Percentiles rank a stretch among this genome's conserved stretches.
Conservation (phyloP, 208 protist species). For the Eutreptiella sp. region DNA sequence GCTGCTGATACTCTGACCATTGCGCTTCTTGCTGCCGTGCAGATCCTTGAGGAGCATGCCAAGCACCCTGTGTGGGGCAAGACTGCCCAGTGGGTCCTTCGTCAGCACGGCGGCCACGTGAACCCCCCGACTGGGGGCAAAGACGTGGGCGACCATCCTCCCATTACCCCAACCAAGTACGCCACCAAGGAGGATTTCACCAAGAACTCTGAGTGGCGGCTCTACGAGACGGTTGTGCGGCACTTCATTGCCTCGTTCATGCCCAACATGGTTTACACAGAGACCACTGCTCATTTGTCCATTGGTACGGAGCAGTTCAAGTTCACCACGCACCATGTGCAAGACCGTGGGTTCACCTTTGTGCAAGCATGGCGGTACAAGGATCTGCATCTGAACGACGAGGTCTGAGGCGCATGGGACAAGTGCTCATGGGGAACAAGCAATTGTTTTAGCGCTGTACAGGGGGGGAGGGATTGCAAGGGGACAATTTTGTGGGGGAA, state of each 20-base stretch:
- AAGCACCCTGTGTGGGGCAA: conserved; percentile 23
- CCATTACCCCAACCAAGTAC: conserved; percentile 27
- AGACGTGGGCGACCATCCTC: conserved; percentile 30
- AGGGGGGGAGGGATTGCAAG: too few species aligned
- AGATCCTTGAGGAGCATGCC: conserved; percentile 19
- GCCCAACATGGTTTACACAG: background rate
- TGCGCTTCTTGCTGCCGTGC: too few species aligned
- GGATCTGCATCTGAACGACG: too few species aligned
- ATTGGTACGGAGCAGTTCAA: conserved; percentile 21
- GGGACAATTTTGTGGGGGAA: too few species aligned
- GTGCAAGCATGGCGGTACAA: too few species aligned
- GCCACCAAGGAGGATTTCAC: conserved; percentile 1
- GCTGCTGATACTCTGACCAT: too few species aligned
- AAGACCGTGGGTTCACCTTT: conserved; percentile 9
- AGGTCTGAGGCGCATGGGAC: too few species aligned
- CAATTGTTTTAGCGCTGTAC: too few species aligned
- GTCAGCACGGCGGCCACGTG: conserved; percentile 1
- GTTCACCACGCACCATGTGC: conserved; percentile 2
- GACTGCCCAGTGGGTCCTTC: conserved; percentile 11
- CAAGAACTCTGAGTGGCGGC: conserved; percentile 1
- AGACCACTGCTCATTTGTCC: background rate
- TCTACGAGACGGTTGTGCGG: conserved; percentile 21
- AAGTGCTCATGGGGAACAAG: too few species aligned
- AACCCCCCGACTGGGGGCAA: background rate
- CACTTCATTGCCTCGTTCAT: conserved; percentile 24